Base-by-base conservation (phyloP, 352 stramenopile genomes). In the Globisporangium radiosum region DNA sequence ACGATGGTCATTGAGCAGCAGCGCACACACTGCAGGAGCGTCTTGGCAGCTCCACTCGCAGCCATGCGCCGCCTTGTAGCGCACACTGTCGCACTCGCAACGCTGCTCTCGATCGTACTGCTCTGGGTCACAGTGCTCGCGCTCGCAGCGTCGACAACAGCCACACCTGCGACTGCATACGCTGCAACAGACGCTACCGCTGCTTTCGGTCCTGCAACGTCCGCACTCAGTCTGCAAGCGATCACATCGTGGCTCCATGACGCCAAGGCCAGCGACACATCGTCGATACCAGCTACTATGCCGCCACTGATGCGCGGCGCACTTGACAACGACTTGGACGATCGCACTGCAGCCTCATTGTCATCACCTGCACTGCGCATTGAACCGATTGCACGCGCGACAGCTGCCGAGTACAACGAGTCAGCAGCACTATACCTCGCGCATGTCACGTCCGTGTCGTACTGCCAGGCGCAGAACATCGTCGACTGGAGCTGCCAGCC, bases 361-460 rank as follows among this genome's bases (percentile, higher is more conserved):
- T 0, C 7, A 14, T 3, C 45, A 0, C 5, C 17, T 33, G 45
- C 17, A 17, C 45, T 33, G 45, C n/a, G n/a, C 11, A 11, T 47
- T 2, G 43, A 47, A 11, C 11, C 11, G 43, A 47, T 33, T 33
- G 25, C 25, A 33, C 25, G 25, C 25, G 25, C 45, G 8, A 50
- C 45, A 1, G n/a, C 10, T 7, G 43, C 43, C 43, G 43, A 47
- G 52, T 94, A 94, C 72, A 88, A 87, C 42, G 81, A 87, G 47
- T 69, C 68, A 43, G 85, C 73, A 15, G 80, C 82, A 9, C 47
- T 89, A 56, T 91, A 92, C 60, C 57, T 94, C 14, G 85, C 82
- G 6, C 76, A 83, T 45, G 59, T 94, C n/a, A 90, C 81, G 14
- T 90, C 82, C 3, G 71, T 91, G 19, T 82, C 82, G 40, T 94